Base-by-base conservation (phyloP, 768 basidiomycete species). In the Suillus ampliporus region DNA sequence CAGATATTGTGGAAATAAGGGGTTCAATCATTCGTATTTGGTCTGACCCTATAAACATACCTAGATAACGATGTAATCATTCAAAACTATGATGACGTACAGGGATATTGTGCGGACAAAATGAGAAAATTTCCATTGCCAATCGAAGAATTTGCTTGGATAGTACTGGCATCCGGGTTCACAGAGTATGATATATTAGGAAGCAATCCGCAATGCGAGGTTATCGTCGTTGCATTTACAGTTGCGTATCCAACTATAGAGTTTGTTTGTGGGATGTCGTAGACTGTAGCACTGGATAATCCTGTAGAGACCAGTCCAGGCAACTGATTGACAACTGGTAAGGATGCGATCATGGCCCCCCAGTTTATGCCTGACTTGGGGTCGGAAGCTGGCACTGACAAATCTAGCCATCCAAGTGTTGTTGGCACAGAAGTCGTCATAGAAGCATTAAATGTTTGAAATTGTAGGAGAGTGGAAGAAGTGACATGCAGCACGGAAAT, bases 401-500 rank as follows among this genome's bases (percentile, higher is more conserved):
- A n/a, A n/a, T n/a, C n/a, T 8, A 63, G 54, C 63, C 68, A 65
- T 3, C 40, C 57, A 3, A 48, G 10, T 5, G 43, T 50, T 1
- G 67, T 62, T 1, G 57, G 57, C 23, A 65, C 54, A 5, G 28
- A 11, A 2, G 3, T 48, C 1, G 21, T 37, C 5, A 57, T 17
- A 4, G 64, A 63, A 8, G 54, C 37, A 17, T 67, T 61, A 43
- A 68, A 71, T 5, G 65, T 44, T 11, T 68, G 57, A 1, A 73
- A 63, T 38, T 65, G 62, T 19, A 73, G 47, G 51, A 73, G 47
- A 1, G 72, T 60, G 1, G 72, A 64, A 0, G 70, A 74, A 14
- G 69, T 37, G 47, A 74, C 62, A 57, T 74, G 72, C 0, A 74
- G 63, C 5, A 52, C 65, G 3, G 61, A 54, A 34, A 74, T 65